Base-by-base conservation (phyloP, 148 eudicot species). In the Persicaria maculosa region DNA sequence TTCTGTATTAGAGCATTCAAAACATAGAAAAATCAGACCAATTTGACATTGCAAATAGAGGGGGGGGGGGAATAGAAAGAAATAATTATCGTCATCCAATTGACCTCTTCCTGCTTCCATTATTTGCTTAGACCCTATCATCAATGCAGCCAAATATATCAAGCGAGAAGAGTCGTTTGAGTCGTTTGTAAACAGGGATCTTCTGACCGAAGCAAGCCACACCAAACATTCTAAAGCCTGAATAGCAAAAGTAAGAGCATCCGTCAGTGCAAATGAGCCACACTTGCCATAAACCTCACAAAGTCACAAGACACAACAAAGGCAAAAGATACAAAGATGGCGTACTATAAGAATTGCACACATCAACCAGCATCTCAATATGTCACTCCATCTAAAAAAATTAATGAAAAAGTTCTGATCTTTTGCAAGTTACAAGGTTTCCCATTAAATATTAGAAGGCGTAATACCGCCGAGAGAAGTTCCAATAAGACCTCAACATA, bases 181-280 rank as follows among this genome's bases (percentile, higher is more conserved):
- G 79, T 86, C 89, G 80, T 77, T 90, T 77, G 88, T 81, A 75
- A 95, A 95, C 75, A 95, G 72, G 19, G 91, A 84, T 74, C 97
- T 86, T 82, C 94, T 89, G 20, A 85, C 86, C 20, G 94, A 87
- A 80, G 88, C 90, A 82, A 95, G 78, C 40, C 89, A 86, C 76
- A 86, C 93, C 77, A 95, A 84, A 86, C 98, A 95, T 77, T 95
- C 97, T 85, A 95, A 78, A 76, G 93, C 87, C 98, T 94, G 80
- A 68, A 50, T 67, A 65, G 14, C 52, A 45, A 31, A 22, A 71
- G 50, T 50, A 47, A 31, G 19, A 11, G 20, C 46, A 65, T 8
- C 47, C 59, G 68, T 67, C 19, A 48, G 68, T 44, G 31, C 59
- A 67, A 48, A 54, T 43, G 45, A 52, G 8, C 50, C 19, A 74